Percentiles rank a stretch among this genome's conserved stretches.
These are phyloP conservation scores for Pyronema domesticum DNA, from an alignment of 495 filamentous ascomycete genomes.

Conservation along the genomic window DNA sequence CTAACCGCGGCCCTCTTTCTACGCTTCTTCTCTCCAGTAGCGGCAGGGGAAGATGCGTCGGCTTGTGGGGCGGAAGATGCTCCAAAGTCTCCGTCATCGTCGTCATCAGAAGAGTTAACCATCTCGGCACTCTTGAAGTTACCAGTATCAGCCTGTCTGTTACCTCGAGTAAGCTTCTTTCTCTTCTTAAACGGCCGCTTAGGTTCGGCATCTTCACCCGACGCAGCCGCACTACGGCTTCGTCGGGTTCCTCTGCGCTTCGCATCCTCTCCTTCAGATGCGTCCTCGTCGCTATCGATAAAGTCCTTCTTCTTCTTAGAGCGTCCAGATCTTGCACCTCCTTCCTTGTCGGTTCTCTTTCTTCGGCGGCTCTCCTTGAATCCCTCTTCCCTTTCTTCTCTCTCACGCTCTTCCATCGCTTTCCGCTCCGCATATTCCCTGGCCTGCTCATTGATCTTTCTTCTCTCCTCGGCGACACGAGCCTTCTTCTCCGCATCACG, in stretches of 20 bases:
- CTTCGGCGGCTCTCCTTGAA: slow-evolving; percentile 60
- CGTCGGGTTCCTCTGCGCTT: background rate
- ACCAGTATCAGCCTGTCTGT: slow-evolving; percentile 22
- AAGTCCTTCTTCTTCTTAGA: slow-evolving; percentile 52
- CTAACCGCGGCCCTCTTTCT: slow-evolving; percentile 15
- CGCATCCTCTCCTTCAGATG: slow-evolving; percentile 29
- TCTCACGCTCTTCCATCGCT: slow-evolving; percentile 50
- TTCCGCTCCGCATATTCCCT: slow-evolving; percentile 50
- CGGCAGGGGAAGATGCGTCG: background rate
- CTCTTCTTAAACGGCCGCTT: slow-evolving; percentile 41
- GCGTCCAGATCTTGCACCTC: slow-evolving; percentile 28
- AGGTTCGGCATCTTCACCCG: slow-evolving; percentile 34
- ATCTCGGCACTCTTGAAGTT: slow-evolving; percentile 72
- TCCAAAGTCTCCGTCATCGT: slow-evolving; percentile 11
- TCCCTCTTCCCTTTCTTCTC: slow-evolving; percentile 52
- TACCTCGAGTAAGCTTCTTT: slow-evolving; percentile 42
- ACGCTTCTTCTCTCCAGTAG: slow-evolving; percentile 6
- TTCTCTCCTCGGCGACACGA: slow-evolving; percentile 65
- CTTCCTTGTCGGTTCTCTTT: slow-evolving; percentile 54
- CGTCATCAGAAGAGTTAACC: slow-evolving; percentile 55
- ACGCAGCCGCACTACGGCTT: slow-evolving; percentile 22
- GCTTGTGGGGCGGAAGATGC: background rate
- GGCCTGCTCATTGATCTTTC: slow-evolving; percentile 57
- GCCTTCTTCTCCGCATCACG: slow-evolving; percentile 49
- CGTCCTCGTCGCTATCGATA: slow-evolving; percentile 36